A percentile compares a stretch with the other conserved stretches of the same genome.
phyloP scores from a whole-genome alignment of 768 basidiomycete genomes.

The Mycena latifolia region DNA sequence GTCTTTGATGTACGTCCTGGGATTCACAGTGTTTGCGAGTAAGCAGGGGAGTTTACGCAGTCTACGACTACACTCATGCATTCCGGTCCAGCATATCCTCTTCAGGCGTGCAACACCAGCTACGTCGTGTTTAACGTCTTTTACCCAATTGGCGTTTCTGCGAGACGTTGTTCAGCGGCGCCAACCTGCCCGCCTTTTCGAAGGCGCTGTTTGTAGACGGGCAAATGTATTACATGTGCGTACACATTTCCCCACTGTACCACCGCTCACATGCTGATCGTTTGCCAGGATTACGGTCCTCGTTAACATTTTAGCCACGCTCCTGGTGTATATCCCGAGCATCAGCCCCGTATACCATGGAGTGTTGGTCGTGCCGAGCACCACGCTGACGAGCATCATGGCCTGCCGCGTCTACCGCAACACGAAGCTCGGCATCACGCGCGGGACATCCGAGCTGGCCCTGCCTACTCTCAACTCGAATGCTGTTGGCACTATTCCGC shows the following conservation, averaged over 20 bases:
- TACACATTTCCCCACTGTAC: too few species aligned
- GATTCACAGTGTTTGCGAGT: neutral
- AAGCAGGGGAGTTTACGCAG: neutral
- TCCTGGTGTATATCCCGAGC: neutral
- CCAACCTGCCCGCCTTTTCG: slow-evolving; percentile 44
- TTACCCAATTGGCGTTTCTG: slow-evolving; percentile 38
- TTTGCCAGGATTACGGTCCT: slow-evolving; percentile 7
- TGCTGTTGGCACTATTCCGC: neutral
- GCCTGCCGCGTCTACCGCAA: slow-evolving; percentile 27
- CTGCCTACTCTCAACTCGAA: slow-evolving; percentile 10
- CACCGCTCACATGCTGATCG: too few species aligned
- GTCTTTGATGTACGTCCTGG: neutral
- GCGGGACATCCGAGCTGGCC: neutral
- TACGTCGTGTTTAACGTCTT: slow-evolving; percentile 28
- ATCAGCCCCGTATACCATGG: slow-evolving; percentile 11
- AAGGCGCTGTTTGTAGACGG: slow-evolving; percentile 45
- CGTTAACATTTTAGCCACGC: slow-evolving; percentile 1
- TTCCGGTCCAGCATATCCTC: slow-evolving; percentile 18
- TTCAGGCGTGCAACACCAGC: slow-evolving; percentile 9
- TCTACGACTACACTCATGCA: neutral
- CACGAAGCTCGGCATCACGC: slow-evolving; percentile 5
- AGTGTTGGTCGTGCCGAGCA: slow-evolving; percentile 2
- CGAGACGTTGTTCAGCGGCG: slow-evolving; percentile 37
- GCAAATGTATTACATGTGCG: slow-evolving; percentile 48
- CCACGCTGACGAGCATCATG: slow-evolving; percentile 28